Conservation (phyloP, 345 rosid species). For the Murraya paniculata region DNA sequence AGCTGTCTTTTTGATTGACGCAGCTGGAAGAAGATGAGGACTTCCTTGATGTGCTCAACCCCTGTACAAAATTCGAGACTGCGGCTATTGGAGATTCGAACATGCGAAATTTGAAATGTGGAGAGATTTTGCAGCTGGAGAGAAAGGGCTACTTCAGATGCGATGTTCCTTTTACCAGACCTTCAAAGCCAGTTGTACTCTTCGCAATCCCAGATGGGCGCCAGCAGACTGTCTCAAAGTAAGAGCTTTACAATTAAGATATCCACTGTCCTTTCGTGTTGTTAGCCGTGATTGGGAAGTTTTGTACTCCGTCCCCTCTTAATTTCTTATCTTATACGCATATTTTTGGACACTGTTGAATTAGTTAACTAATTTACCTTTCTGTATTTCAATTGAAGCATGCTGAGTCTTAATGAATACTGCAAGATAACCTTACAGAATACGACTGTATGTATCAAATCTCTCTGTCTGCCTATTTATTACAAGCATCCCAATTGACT, state of each 20-base stretch:
- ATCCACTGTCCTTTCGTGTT: not conserved
- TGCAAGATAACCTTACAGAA: not conserved
- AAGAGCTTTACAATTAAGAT: not conserved
- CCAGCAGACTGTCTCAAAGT: constrained; percentile 37
- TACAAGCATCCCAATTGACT: not conserved
- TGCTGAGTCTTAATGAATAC: not conserved
- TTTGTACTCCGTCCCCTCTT: not conserved
- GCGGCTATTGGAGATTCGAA: constrained; percentile 80
- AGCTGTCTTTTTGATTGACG: constrained; percentile 1
- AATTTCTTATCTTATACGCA: not conserved
- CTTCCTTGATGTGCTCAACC: constrained; percentile 60
- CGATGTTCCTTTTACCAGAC: constrained; percentile 67
- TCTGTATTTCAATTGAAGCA: not conserved
- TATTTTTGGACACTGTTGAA: not conserved
- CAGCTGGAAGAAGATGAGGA: constrained; percentile 91
- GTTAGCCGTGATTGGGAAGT: not conserved
- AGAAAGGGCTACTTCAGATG: constrained; percentile 91
- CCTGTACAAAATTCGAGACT: constrained; percentile 63
- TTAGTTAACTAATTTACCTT: not conserved
- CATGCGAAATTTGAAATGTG: constrained; percentile 68
- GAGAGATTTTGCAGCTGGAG: constrained; percentile 79
- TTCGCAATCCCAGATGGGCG: constrained; percentile 81
- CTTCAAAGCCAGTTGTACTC: constrained; percentile 68
- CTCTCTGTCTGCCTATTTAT: not conserved
- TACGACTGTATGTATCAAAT: not conserved